Evolutionary conservation across 176 grass and related monocot species (phyloP).

Genomic region (Aegilops umbellulata): DNA sequence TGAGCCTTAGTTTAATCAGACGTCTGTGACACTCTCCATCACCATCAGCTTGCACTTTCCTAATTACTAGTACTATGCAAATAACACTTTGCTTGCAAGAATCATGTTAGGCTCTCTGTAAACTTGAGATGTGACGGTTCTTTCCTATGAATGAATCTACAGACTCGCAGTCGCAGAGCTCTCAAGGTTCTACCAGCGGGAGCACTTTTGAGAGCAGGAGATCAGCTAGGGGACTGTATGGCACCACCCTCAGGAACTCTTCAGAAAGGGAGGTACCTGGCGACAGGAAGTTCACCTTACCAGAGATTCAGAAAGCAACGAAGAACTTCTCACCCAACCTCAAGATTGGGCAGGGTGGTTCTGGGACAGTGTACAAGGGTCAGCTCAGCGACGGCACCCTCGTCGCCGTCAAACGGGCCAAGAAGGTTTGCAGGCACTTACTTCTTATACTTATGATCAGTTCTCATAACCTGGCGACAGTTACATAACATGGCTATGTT

Average conservation of each 20-base stretch:
- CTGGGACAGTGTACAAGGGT: conserved; percentile 74
- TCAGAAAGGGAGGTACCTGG: conserved; percentile 47
- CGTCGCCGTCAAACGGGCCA: conserved; percentile 75
- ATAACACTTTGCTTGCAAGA: background rate
- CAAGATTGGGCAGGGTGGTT: conserved; percentile 83
- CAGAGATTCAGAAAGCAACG: conserved; percentile 78
- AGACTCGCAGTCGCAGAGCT: conserved; percentile 41
- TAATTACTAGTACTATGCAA: background rate
- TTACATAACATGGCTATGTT: background rate
- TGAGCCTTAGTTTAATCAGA: conserved; percentile 22
- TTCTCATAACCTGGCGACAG: background rate
- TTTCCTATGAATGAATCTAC: conserved; percentile 20
- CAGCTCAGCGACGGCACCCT: conserved; percentile 65
- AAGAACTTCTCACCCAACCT: conserved; percentile 77
- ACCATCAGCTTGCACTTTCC: background rate
- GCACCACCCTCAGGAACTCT: conserved; percentile 29
- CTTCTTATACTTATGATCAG: conserved; percentile 20
- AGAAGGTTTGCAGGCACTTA: conserved; percentile 50
- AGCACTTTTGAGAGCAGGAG: conserved; percentile 41
- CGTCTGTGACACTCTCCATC: background rate
- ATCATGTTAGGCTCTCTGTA: background rate
- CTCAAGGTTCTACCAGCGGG: conserved; percentile 41
- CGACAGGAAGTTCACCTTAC: conserved; percentile 56
- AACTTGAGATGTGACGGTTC: background rate
- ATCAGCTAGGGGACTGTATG: conserved; percentile 34